Conservation (phyloP, 352 stramenopile genomes). For the Discostella stelligera region DNA sequence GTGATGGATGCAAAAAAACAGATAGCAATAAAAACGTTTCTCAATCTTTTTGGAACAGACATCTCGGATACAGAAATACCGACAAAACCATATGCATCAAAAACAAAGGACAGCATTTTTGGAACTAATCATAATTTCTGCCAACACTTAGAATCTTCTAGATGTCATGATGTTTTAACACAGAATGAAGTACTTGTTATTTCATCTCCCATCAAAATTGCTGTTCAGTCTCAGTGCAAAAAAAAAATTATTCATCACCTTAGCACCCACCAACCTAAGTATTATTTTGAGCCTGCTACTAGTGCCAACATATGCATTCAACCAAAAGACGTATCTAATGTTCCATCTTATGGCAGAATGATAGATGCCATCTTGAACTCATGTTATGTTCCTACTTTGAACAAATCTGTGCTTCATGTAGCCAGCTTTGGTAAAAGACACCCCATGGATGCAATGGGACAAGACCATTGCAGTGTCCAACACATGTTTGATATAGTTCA, state of each 20-base stretch:
- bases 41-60: slow-evolving; percentile 3
- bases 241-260: neutral
- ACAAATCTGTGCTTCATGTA: slow-evolving; percentile 11
- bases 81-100: too few species aligned
- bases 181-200: too few species aligned
- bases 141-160: too few species aligned
- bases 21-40: neutral
- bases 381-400: neutral
- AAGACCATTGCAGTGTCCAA: neutral
- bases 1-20: neutral
- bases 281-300: neutral
- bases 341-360: neutral
- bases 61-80: neutral
- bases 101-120: too few species aligned
- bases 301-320: neutral
- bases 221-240: too few species aligned
- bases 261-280: neutral
- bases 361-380: neutral
- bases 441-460: neutral
- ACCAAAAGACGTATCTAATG: neutral
- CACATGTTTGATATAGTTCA: slow-evolving; percentile 1
- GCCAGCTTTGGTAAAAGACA: slow-evolving; percentile 1
- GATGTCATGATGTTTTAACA: too few species aligned
- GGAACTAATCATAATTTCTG: too few species aligned
- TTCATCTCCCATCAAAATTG: too few species aligned